Conservation (phyloP, 2,329 filamentous ascomycete genomes). For the Monosporascus ibericus region DNA sequence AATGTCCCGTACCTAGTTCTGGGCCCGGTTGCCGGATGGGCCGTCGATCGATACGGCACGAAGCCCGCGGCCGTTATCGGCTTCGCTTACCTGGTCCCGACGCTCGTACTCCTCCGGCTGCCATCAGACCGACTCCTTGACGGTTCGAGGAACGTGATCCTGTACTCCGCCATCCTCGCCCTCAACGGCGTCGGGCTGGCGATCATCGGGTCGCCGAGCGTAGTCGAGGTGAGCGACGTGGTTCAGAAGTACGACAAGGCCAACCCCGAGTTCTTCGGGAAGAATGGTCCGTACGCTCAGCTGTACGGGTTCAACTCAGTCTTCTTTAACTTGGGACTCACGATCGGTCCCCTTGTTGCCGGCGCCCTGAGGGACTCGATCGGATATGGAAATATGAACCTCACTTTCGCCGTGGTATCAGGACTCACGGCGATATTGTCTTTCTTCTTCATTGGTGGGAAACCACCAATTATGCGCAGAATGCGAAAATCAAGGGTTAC, state of each 20-base stretch:
- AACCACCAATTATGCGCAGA: constrained; percentile 14
- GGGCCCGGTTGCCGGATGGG: constrained; percentile 27
- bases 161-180: constrained; percentile 22
- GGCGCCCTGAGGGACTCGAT: constrained; percentile 44
- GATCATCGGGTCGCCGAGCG: constrained; percentile 44
- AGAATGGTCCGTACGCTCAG: constrained; percentile 56
- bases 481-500: no score
- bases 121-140: constrained; percentile 37
- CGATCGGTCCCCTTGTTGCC: constrained; percentile 52
- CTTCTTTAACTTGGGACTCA: constrained; percentile 53
- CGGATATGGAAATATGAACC: constrained; percentile 54
- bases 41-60: constrained; percentile 30
- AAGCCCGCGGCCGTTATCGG: constrained; percentile 27
- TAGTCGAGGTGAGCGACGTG: constrained; percentile 51
- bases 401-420: constrained; percentile 40
- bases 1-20: constrained; percentile 29
- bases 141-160: constrained; percentile 11
- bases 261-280: constrained; percentile 49
- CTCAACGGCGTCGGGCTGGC: constrained; percentile 48
- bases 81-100: constrained; percentile 50
- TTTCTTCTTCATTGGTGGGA: constrained; percentile 40
- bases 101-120: constrained; percentile 54
- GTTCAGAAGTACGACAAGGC: constrained; percentile 49
- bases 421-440: constrained; percentile 35
- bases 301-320: constrained; percentile 60